phyloP scores from a whole-genome alignment of 768 basidiomycete genomes.

The Xanthoconium purpureum region DNA sequence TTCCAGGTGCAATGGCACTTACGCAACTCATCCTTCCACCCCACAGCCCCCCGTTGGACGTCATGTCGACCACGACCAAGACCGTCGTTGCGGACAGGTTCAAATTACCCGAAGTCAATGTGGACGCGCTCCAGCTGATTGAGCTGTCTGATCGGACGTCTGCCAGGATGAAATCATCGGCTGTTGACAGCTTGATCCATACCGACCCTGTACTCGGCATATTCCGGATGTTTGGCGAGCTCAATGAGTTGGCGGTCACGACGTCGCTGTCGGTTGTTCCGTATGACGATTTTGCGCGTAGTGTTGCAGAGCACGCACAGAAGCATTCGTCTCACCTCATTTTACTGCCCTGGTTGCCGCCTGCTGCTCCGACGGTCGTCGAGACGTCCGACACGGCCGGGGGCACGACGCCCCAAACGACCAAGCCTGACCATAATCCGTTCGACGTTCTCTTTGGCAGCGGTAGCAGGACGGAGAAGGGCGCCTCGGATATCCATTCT shows the following conservation, averaged over 20 bases:
- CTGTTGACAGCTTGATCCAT: slow-evolving; percentile 61
- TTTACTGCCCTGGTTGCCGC: slow-evolving; percentile 76
- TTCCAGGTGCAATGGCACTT: slow-evolving; percentile 87
- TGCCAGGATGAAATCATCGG: slow-evolving; percentile 63
- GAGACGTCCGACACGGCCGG: neutral
- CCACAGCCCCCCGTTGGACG: slow-evolving; percentile 1
- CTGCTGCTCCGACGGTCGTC: slow-evolving; percentile 16
- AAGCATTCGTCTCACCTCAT: slow-evolving; percentile 66
- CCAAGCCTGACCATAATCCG: slow-evolving; percentile 45
- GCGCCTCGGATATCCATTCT: slow-evolving; percentile 61
- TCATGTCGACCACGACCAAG: slow-evolving; percentile 12
- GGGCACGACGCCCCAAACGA: slow-evolving; percentile 6
- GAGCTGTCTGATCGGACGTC: slow-evolving; percentile 71
- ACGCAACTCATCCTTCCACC: slow-evolving; percentile 71
- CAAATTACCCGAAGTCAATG: slow-evolving; percentile 34
- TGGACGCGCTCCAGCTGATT: slow-evolving; percentile 82
- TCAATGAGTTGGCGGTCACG: slow-evolving; percentile 63
- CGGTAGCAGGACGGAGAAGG: slow-evolving; percentile 31
- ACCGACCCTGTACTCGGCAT: slow-evolving; percentile 72
- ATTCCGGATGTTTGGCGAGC: slow-evolving; percentile 72
- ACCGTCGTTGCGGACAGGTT: neutral
- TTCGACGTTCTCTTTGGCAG: slow-evolving; percentile 66
- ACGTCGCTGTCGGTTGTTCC: slow-evolving; percentile 73
- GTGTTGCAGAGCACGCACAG: slow-evolving; percentile 65
- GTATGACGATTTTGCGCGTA: slow-evolving; percentile 67